Percentiles rank a stretch among this genome's conserved stretches.
Evolutionary conservation across 768 basidiomycete genomes (phyloP).

Genomic region (Suillus clintonianus): DNA sequence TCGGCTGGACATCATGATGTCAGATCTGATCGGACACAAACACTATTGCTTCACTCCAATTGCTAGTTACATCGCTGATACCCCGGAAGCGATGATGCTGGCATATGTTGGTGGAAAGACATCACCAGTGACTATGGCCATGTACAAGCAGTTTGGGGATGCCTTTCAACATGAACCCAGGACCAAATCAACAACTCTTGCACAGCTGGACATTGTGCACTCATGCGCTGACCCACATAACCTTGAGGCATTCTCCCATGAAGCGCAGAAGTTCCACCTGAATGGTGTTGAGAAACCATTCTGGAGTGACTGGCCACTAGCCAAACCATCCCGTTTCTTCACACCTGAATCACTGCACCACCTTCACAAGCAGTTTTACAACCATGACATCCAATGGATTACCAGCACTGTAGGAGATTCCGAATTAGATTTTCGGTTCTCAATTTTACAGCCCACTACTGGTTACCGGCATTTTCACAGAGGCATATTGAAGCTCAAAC

Average conservation of each 20-base stretch:
- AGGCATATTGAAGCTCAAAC: no score
- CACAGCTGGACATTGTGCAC: constrained; percentile 14
- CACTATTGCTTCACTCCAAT: constrained; percentile 20
- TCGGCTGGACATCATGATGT: no score
- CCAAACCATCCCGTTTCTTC: constrained; percentile 36
- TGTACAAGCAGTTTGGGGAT: constrained; percentile 33
- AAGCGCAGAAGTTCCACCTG: no score
- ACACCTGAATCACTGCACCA: constrained; percentile 41
- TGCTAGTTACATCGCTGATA: constrained; percentile 26
- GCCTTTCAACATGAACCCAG: constrained; percentile 24
- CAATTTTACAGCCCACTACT: no score
- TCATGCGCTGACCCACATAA: no score
- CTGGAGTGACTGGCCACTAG: no score
- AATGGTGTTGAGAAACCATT: constrained; percentile 23
- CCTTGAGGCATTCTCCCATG: no score
- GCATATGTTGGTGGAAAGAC: constrained; percentile 18
- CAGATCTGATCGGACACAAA: constrained; percentile 21
- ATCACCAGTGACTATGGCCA: constrained; percentile 34
- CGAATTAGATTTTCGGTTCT: no score
- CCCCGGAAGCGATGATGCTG: constrained; percentile 9
- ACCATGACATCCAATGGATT: constrained; percentile 18
- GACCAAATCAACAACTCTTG: no score
- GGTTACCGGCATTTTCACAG: no score
- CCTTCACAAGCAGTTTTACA: constrained; percentile 36
- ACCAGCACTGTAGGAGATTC: no score